A percentile compares a stretch with the other conserved stretches of the same genome.
phyloP scores from a whole-genome alignment of 805 yeast genomes.

The Teunomyces tritomae region DNA sequence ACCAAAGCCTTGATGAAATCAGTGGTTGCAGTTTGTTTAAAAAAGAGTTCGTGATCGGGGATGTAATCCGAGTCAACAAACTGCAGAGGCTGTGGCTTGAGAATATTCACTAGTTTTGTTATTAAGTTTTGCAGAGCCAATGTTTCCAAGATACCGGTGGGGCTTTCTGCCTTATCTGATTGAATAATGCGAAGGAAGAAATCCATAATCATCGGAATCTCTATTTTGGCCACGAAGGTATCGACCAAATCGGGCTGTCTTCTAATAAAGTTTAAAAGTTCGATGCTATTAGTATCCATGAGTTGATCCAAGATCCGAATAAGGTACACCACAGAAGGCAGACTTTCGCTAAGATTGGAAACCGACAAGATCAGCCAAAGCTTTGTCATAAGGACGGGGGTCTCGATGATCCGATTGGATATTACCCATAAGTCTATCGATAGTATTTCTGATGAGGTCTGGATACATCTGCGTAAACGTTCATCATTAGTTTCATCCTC shows the following conservation, averaged over 20 bases:
- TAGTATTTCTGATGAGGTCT: constrained; percentile 39
- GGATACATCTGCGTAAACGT: constrained; percentile 34
- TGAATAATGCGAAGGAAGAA: constrained; percentile 84
- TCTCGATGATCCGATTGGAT: constrained; percentile 41
- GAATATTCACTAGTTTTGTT: constrained; percentile 64
- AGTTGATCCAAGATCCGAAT: constrained; percentile 81
- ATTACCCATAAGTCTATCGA: constrained; percentile 43
- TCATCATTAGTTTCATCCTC: constrained; percentile 31
- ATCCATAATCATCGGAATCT: constrained; percentile 93
- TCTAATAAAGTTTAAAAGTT: constrained; percentile 68
- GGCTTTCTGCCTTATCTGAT: constrained; percentile 85
- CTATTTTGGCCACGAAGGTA: constrained; percentile 79
- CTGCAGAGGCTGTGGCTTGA: constrained; percentile 66
- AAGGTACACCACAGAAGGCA: constrained; percentile 38
- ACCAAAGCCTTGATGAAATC: constrained; percentile 93
- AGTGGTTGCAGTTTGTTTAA: constrained; percentile 87
- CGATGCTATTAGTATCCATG: constrained; percentile 57
- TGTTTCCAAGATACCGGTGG: constrained; percentile 81
- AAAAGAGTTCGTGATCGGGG: constrained; percentile 32
- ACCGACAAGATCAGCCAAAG: constrained; percentile 39
- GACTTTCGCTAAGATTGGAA: constrained; percentile 32
- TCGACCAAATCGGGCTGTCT: constrained; percentile 70
- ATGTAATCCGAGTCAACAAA: constrained; percentile 28
- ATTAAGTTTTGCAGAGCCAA: constrained; percentile 73
- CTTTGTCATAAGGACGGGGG: constrained; percentile 38